Conservation (phyloP, 2,329 filamentous ascomycete genomes). For the Hypoxylon sp. region DNA sequence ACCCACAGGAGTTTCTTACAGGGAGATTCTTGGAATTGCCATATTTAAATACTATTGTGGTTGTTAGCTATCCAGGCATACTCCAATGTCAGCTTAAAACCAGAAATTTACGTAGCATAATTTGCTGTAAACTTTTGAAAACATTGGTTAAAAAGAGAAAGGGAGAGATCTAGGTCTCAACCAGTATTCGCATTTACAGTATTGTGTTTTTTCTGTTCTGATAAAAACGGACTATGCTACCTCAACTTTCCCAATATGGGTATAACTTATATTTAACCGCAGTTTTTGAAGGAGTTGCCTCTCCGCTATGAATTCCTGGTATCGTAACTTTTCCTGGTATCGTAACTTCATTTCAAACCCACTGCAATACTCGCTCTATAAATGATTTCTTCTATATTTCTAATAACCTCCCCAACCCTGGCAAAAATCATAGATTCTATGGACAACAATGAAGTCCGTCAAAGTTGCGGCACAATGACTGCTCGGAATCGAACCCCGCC, state of each 20-base stretch:
- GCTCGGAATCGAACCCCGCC: constrained; percentile 23
- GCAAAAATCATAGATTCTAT: background rate
- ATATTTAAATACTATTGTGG: background rate
- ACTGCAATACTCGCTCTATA: background rate
- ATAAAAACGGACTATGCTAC: background rate
- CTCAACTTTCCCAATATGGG: background rate
- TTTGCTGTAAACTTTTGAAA: background rate
- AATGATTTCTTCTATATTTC: background rate
- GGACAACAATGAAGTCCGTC: background rate
- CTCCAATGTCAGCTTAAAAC: background rate
- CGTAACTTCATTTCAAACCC: background rate
- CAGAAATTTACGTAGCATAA: background rate
- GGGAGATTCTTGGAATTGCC: background rate
- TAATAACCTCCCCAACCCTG: background rate
- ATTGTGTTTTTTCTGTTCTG: background rate
- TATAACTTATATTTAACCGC: background rate
- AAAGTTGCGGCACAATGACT: constrained; percentile 16
- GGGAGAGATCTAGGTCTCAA: background rate
- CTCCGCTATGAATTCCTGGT: background rate
- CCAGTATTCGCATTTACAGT: background rate
- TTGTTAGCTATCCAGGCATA: background rate
- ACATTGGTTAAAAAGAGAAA: background rate
- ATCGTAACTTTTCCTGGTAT: background rate
- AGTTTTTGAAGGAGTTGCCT: background rate
- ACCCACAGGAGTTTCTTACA: background rate